These are phyloP conservation scores for Hyaloperonospora brassicae DNA, from an alignment of 352 stramenopile species.

Conservation along the genomic window DNA sequence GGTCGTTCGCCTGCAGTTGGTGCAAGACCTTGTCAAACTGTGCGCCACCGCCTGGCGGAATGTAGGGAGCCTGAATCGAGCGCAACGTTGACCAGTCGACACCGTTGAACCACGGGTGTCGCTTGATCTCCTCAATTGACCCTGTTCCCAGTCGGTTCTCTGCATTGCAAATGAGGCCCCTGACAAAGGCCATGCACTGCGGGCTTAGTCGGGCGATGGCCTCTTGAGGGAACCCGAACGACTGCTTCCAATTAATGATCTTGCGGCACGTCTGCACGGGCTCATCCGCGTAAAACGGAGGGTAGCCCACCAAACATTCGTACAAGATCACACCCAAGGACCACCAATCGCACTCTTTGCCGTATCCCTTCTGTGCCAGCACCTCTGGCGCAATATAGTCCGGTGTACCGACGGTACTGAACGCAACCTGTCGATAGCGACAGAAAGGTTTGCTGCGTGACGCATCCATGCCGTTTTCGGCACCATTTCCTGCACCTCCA, in stretches of 20 bases:
- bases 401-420: constrained; percentile 97
- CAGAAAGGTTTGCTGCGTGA: constrained; percentile 42
- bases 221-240: constrained; percentile 74
- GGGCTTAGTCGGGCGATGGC: constrained; percentile 48
- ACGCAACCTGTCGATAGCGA: constrained; percentile 86
- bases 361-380: constrained; percentile 81
- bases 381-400: constrained; percentile 99
- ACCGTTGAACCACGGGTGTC: constrained; percentile 94
- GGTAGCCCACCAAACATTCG: constrained; percentile 98
- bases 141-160: constrained; percentile 90
- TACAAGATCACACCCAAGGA: constrained; percentile 99
- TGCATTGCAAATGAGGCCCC: constrained; percentile 90
- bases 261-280: constrained; percentile 97
- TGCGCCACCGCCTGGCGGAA: constrained; percentile 69
- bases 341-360: constrained; percentile 97
- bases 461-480: constrained; percentile 29
- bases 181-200: constrained; percentile 89
- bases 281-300: constrained; percentile 97
- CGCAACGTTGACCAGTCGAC: constrained; percentile 90
- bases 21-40: constrained; percentile 90
- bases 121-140: constrained; percentile 94
- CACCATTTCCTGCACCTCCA: constrained; percentile 10
- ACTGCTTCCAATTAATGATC: constrained; percentile 84
- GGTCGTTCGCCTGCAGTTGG: constrained; percentile 80
- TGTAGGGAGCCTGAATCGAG: constrained; percentile 81